Conservation (phyloP, 768 basidiomycete genomes). For the Russula abietina region DNA sequence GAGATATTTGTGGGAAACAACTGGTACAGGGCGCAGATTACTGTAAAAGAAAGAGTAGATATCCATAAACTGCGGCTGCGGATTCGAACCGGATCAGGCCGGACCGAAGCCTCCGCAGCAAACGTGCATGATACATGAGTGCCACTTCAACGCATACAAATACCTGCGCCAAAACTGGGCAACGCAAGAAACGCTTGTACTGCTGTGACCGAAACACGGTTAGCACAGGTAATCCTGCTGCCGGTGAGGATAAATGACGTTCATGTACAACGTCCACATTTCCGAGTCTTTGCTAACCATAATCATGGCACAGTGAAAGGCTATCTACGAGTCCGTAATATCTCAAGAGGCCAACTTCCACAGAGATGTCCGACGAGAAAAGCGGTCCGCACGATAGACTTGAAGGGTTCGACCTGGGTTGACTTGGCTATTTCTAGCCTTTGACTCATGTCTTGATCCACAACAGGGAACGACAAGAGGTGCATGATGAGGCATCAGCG, state of each 20-base stretch:
- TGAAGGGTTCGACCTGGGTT: conserved; percentile 1
- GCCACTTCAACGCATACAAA: too few species aligned
- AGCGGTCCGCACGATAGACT: background rate
- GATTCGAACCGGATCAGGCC: too few species aligned
- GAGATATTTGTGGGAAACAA: too few species aligned
- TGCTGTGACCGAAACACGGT: background rate
- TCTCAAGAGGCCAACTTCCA: background rate
- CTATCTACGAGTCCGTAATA: background rate
- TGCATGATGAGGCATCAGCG: background rate
- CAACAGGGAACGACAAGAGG: background rate
- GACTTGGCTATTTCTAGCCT: background rate
- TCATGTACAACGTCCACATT: background rate
- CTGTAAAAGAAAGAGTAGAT: too few species aligned
- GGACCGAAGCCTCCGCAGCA: too few species aligned
- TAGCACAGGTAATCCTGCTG: background rate
- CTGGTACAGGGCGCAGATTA: too few species aligned
- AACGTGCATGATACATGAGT: too few species aligned
- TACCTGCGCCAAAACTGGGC: background rate
- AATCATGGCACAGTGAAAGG: background rate
- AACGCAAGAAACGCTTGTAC: background rate
- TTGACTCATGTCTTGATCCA: background rate
- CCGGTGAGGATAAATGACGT: background rate
- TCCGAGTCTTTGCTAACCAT: background rate
- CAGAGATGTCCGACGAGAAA: background rate
- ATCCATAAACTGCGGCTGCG: too few species aligned